phyloP scores from a whole-genome alignment of 78 protist species.

The Bigelowiella natans region DNA sequence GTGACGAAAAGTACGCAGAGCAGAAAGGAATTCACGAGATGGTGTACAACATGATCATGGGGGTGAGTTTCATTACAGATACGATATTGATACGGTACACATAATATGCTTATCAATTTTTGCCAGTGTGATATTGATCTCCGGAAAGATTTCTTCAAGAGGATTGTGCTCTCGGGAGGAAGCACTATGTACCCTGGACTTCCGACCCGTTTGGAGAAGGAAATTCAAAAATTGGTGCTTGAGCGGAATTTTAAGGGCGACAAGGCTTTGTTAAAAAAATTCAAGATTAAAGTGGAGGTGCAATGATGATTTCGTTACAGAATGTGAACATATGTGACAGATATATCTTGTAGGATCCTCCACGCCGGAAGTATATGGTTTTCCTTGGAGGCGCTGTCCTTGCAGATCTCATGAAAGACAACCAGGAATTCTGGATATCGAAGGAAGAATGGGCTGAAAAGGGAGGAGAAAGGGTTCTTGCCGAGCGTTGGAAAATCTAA shows the following conservation, averaged over 20 bases:
- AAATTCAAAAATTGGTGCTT: constrained; percentile 75
- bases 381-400: constrained; percentile 96
- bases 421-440: constrained; percentile 23
- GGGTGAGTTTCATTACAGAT: constrained; percentile 42
- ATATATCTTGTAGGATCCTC: constrained; percentile 74
- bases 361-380: constrained; percentile 97
- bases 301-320: too few species aligned
- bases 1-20: constrained; percentile 11
- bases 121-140: constrained; percentile 57
- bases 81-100: not conserved
- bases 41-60: constrained; percentile 77
- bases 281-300: not conserved
- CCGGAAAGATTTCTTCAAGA: constrained; percentile 82
- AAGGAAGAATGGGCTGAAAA: constrained; percentile 2
- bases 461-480: not conserved
- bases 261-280: not conserved
- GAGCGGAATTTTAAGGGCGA: constrained; percentile 53
- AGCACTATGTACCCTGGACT: constrained; percentile 92
- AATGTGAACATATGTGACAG: too few species aligned
- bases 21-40: constrained; percentile 71
- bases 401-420: constrained; percentile 87
- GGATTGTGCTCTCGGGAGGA: constrained; percentile 90
- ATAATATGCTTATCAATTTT: not conserved
- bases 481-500: not conserved
- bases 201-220: constrained; percentile 82